Evolutionary conservation across 2,329 filamentous ascomycete genomes (phyloP), one percentile per base, ranked within the genome.

Genomic region (Botrytis porri): DNA sequence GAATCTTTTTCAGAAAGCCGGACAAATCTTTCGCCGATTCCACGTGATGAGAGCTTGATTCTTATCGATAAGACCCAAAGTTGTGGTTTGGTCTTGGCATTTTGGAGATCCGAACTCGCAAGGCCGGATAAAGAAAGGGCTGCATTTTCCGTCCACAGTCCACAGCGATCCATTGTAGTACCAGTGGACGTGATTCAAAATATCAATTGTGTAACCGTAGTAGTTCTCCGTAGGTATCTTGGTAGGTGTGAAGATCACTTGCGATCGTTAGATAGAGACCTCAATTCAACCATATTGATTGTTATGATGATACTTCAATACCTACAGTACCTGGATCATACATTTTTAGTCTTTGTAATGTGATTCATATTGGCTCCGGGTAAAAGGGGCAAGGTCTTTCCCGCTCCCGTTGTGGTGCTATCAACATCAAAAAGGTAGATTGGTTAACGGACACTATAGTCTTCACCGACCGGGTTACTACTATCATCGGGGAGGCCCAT

Each of bases 11-110:
- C 45, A 5, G 39, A 64, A 39, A 29, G 32, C 35, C 70, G 70
- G 70, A 66, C 22, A 66, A 71, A 67, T 48, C 29, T 71, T 71
- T 71, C 39, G 14, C 69, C 69, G 69, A 32, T 16, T 3, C 9
- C 64, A 69, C 54, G 54, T 69, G 66, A 35, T 61, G 37, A 12
- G 12, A 20, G 12, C 29, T 5, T 12, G 32, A 2, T 10, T 48
- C 70, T 71, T 71, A 71, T 71, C 70, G 70, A 71, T 71, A 71
- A 71, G 70, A 37, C 59, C 39, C 54, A 18, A 2, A 14, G 39
- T 8, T 1, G 20, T 59, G 54, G 54, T 14, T 20, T 25, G 32
- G 63, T 39, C 45, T 66, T 66, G 63, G 63, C 64, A 41, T 39
- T 29, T 22, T n/a, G 14, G 64, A 65, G 16, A 32, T 57, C 64